Conservation (phyloP, 495 filamentous ascomycete species). For the Talaromyces stipitatus region DNA sequence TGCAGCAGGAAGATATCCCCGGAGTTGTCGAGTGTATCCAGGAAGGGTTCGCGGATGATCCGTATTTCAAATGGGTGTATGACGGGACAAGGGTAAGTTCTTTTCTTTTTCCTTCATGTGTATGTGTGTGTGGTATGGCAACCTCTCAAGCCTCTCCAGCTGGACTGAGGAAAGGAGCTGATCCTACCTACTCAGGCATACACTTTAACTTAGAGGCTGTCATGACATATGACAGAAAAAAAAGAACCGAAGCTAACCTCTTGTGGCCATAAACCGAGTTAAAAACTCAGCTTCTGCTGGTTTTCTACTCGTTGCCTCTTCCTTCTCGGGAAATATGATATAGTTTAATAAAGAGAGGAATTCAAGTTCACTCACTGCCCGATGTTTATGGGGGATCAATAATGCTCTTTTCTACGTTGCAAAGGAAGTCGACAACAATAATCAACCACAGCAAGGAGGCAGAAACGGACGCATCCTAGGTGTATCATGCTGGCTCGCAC, state of each 20-base stretch:
- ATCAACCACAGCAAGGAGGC: not conserved
- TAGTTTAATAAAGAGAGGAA: constrained; percentile 49
- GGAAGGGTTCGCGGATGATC: constrained; percentile 53
- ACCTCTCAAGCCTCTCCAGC: not conserved
- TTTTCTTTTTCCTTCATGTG: not conserved
- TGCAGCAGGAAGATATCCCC: constrained; percentile 54
- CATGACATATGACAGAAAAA: not conserved
- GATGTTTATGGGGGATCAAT: constrained; percentile 57
- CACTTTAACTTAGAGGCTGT: not conserved
- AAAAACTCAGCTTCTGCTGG: not conserved
- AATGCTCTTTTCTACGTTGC: constrained; percentile 61
- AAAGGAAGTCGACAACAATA: constrained; percentile 28
- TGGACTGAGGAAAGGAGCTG: no score
- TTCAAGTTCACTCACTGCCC: constrained; percentile 46
- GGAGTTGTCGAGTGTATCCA: constrained; percentile 46
- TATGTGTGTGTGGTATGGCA: not conserved
- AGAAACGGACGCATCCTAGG: constrained; percentile 39
- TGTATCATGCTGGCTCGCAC: constrained; percentile 58
- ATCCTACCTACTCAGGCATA: no score
- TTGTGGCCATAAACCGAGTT: constrained; percentile 13
- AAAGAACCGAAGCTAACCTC: constrained; percentile 12
- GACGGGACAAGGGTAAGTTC: constrained; percentile 39
- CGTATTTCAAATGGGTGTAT: constrained; percentile 59
- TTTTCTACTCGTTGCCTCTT: not conserved
- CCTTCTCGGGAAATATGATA: not conserved